These are phyloP conservation scores for Russula dissimulans DNA, from an alignment of 768 basidiomycete genomes.

Conservation along the genomic window DNA sequence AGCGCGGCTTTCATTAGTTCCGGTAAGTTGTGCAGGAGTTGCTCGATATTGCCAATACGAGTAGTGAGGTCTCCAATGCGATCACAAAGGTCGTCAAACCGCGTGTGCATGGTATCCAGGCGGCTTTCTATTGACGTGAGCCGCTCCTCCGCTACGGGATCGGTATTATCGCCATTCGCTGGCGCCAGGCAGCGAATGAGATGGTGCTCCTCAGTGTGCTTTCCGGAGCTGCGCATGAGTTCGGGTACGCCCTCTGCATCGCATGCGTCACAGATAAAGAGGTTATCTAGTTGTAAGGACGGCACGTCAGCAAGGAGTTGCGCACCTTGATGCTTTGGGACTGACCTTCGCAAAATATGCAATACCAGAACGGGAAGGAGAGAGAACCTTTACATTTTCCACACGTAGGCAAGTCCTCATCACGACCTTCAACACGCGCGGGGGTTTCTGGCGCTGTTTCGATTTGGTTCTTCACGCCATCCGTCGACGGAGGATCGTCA, in stretches of 20 bases:
- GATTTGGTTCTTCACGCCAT: too few relatives aligned
- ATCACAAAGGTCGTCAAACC: neutral
- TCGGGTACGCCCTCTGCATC: constrained; percentile 4
- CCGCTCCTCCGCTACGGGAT: neutral
- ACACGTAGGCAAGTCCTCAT: constrained; percentile 16
- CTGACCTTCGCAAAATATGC: constrained; percentile 7
- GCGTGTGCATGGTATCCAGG: constrained; percentile 1
- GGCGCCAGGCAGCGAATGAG: constrained; percentile 11
- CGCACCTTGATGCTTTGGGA: too few relatives aligned
- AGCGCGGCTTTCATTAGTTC: neutral
- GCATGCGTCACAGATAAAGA: constrained; percentile 18
- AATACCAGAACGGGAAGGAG: constrained; percentile 27
- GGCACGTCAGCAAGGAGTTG: neutral
- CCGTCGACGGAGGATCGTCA: too few relatives aligned
- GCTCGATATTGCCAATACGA: neutral
- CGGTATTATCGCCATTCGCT: neutral
- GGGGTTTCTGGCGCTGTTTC: too few relatives aligned
- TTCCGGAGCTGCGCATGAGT: neutral
- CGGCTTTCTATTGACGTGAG: constrained; percentile 2
- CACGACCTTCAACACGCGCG: too few relatives aligned
- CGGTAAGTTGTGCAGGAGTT: neutral
- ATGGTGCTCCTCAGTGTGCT: constrained; percentile 2
- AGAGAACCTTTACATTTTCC: constrained; percentile 19
- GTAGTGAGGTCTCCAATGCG: neutral
- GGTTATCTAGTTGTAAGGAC: neutral